Evolutionary conservation across 768 basidiomycete species (phyloP).

Genomic region (Favolaschia claudopus): DNA sequence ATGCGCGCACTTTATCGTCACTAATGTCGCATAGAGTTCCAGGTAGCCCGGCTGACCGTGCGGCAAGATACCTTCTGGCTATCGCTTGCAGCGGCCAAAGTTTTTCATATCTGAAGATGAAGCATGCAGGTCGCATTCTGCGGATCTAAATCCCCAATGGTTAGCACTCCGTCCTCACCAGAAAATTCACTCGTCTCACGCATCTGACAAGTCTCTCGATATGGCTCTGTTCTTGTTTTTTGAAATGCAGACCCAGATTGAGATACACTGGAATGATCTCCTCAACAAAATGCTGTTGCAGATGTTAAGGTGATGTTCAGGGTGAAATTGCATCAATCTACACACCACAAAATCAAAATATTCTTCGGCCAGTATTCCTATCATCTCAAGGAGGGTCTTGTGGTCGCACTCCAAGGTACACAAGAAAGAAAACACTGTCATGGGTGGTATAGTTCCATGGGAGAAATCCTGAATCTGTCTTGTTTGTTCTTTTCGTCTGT

Average conservation of each 20-base stretch:
- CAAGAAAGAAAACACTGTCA: background rate
- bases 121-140: background rate
- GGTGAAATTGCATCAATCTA: too few relatives aligned
- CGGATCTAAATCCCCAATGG: background rate
- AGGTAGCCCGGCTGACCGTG: background rate
- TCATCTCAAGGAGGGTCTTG: background rate
- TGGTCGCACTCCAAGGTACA: background rate
- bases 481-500: background rate
- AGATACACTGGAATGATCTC: background rate
- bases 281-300: background rate
- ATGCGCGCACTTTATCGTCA: too few relatives aligned
- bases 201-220: background rate
- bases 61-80: background rate
- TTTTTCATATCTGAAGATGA: background rate
- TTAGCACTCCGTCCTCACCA: background rate
- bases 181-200: background rate
- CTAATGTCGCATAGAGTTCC: too few relatives aligned
- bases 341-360: slow-evolving; percentile 5
- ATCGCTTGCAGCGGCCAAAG: background rate
- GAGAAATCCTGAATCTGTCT: too few relatives aligned
- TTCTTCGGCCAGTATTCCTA: background rate
- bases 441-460: too few relatives aligned
- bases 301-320: background rate
- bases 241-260: background rate
- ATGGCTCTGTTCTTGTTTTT: background rate